Percentiles rank a stretch among this genome's conserved stretches.
phyloP scores from a whole-genome alignment of 2,329 filamentous ascomycete genomes.

The Colletotrichum sp. region DNA sequence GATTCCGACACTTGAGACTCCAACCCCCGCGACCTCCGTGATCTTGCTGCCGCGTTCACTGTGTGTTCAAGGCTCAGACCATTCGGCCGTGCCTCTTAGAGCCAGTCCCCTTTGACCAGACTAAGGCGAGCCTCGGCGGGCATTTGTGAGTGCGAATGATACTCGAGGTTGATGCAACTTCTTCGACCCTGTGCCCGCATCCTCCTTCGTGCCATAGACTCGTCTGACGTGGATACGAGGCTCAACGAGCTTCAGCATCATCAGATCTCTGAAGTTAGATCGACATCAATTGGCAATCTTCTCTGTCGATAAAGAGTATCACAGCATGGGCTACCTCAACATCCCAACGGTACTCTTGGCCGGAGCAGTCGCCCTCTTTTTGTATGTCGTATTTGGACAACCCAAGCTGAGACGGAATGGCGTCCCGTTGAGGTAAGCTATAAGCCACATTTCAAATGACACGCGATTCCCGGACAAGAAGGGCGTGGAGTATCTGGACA shows the following conservation, averaged over 20 bases:
- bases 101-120: background rate
- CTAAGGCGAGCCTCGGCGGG: background rate
- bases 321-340: background rate
- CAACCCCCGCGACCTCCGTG: background rate
- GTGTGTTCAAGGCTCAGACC: background rate
- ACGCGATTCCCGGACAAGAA: background rate
- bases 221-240: background rate
- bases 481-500: background rate
- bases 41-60: background rate
- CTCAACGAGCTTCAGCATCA: background rate
- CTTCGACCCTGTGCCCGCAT: background rate
- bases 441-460: background rate
- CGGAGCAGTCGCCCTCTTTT: conserved; percentile 1
- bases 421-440: conserved; percentile 18
- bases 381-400: conserved; percentile 12
- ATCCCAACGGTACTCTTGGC: background rate
- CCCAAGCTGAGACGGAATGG: conserved; percentile 21
- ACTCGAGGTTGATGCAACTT: background rate
- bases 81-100: background rate
- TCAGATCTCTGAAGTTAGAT: background rate
- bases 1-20: background rate
- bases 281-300: background rate
- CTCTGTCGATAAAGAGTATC: background rate
- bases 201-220: background rate
- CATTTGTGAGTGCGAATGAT: background rate